Base-by-base conservation (phyloP, 2,329 filamentous ascomycete genomes). In the Paramyrothecium sp. region DNA sequence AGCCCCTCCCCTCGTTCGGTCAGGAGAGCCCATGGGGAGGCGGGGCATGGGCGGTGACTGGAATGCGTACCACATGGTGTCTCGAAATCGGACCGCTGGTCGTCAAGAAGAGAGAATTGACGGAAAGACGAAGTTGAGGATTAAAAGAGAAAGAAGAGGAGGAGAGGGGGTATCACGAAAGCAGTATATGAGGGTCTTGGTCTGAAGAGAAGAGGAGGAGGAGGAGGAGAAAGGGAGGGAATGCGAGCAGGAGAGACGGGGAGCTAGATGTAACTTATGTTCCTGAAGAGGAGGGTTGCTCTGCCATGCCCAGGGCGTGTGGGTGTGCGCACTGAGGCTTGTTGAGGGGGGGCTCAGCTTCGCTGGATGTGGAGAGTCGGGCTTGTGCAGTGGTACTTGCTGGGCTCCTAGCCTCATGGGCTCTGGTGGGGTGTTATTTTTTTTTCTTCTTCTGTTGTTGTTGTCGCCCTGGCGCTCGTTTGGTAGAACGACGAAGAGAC, bases 1-100 rank as follows among this genome's bases (percentile, higher is more conserved):
- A 48, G 46, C 46, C 22, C 46, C 46, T 48, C 22, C 19, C 46
- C 46, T 48, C 22, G 46, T 48, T 48, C 19, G 13, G 48, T 20
- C 23, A 47, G 55, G 52, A 44, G 33, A 22, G 62, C 56, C 53
- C 20, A 21, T 13, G 47, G 23, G 22, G 34, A 19, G 56, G 51
- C 26, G 48, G 58, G 54, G 60, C 61, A 61, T 60, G 64, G 56
- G 47, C 50, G 48, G 33, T 26, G 17, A 50, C 49, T 52, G 55
- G 56, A 54, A 61, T 56, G 54, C 65, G 65, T 68, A 68, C 65
- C 65, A 68, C 65, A 68, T 68, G 55, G 61, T 68, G 62, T 63
- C 63, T 63, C 51, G 65, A 63, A 44, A 55, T 53, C 52, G 52
- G 19, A 30, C 19, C 22, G n/a, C 53, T 22, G 56, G 54, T 61